phyloP scores from a whole-genome alignment of 2,329 filamentous ascomycete genomes.

The Aureobasidium lini region DNA sequence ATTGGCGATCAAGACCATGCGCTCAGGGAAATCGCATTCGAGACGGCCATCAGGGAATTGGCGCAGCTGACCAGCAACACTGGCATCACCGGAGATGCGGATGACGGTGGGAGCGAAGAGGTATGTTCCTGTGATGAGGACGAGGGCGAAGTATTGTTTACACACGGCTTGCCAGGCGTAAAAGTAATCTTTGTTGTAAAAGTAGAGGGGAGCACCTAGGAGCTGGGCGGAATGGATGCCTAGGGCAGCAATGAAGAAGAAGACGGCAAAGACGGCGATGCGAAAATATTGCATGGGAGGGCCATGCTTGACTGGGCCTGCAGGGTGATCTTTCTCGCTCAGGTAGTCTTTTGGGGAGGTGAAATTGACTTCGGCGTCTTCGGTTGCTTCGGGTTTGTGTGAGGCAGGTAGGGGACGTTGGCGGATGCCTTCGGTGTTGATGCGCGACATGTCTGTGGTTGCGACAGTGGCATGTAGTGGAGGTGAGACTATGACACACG shows the following conservation, averaged over 20 bases:
- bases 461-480: not conserved
- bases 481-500: not conserved
- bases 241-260: slow-evolving; percentile 38
- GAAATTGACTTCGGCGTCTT: slow-evolving; percentile 10
- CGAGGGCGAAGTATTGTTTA: slow-evolving; percentile 74
- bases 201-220: slow-evolving; percentile 66
- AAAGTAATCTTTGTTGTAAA: slow-evolving; percentile 64
- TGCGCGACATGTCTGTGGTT: slow-evolving; percentile 6
- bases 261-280: slow-evolving; percentile 37
- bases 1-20: slow-evolving; percentile 77
- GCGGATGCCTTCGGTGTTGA: slow-evolving; percentile 8
- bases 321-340: slow-evolving; percentile 20
- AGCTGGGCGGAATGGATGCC: slow-evolving; percentile 58
- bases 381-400: not conserved
- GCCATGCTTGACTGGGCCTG: slow-evolving; percentile 36
- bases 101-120: slow-evolving; percentile 83
- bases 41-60: slow-evolving; percentile 64
- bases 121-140: slow-evolving; percentile 70
- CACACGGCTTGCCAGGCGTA: slow-evolving; percentile 80
- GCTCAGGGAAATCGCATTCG: slow-evolving; percentile 71
- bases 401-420: not conserved
- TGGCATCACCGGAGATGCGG: slow-evolving; percentile 74
- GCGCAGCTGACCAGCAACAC: slow-evolving; percentile 66
- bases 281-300: slow-evolving; percentile 34
- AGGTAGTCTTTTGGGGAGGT: not conserved